Evolutionary conservation across 2,329 filamentous ascomycete species (phyloP).

Genomic region (Fonsecaea pedrosoi): DNA sequence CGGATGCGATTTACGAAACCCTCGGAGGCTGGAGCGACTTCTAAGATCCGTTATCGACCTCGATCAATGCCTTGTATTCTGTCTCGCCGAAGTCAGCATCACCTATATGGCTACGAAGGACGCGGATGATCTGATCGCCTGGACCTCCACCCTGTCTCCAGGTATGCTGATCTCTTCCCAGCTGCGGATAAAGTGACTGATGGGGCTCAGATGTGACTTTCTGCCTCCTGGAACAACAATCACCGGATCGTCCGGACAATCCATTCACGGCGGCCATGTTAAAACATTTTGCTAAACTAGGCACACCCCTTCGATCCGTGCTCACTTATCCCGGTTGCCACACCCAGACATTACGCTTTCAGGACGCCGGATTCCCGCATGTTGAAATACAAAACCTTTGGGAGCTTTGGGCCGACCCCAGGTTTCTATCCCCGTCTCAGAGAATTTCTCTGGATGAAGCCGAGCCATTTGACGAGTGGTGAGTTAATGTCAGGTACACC

Average conservation of each 20-base stretch:
- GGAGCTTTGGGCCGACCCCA: slow-evolving; percentile 77
- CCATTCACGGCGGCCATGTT: slow-evolving; percentile 67
- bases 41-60: slow-evolving; percentile 66
- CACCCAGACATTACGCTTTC: slow-evolving; percentile 74
- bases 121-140: slow-evolving; percentile 76
- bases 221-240: slow-evolving; percentile 83
- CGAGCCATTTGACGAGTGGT: slow-evolving; percentile 92
- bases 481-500: background rate
- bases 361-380: slow-evolving; percentile 69
- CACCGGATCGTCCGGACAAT: slow-evolving; percentile 77
- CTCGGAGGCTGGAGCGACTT: slow-evolving; percentile 64
- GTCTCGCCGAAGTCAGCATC: slow-evolving; percentile 87
- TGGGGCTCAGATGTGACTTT: slow-evolving; percentile 68
- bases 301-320: slow-evolving; percentile 38
- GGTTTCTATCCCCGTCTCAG: slow-evolving; percentile 67
- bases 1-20: slow-evolving; percentile 63
- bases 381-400: slow-evolving; percentile 74
- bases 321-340: slow-evolving; percentile 71
- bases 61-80: slow-evolving; percentile 69
- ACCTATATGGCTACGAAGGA: slow-evolving; percentile 83
- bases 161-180: slow-evolving; percentile 56
- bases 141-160: slow-evolving; percentile 74
- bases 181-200: slow-evolving; percentile 17
- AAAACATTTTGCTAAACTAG: slow-evolving; percentile 40
- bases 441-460: slow-evolving; percentile 69